Evolutionary conservation across 306 rosid species (phyloP).

Genomic region (Corylus americana): DNA sequence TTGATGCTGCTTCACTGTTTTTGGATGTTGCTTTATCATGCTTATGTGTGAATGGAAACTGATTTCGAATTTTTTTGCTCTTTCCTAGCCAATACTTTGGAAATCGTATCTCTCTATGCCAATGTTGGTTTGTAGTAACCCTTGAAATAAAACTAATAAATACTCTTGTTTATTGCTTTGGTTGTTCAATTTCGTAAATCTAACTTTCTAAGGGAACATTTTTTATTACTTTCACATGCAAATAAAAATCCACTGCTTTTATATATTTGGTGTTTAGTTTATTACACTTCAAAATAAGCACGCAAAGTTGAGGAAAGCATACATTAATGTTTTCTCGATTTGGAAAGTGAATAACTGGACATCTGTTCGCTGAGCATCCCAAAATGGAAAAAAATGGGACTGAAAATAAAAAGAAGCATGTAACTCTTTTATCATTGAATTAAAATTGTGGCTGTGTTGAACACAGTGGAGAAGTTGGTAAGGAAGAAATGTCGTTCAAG

Average conservation of each 20-base stretch:
- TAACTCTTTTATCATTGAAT: too few species aligned
- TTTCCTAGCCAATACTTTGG: neutral
- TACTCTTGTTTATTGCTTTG: too few species aligned
- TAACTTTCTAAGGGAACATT: neutral
- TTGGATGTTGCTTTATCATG: neutral
- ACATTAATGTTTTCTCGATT: neutral
- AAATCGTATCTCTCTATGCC: neutral
- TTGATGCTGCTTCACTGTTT: slow-evolving; percentile 8
- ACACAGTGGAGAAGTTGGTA: too few species aligned
- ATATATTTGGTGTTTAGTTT: neutral
- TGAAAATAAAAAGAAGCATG: too few species aligned
- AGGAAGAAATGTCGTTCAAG: too few species aligned
- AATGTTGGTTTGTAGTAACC: neutral
- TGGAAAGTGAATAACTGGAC: neutral
- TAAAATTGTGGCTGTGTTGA: too few species aligned
- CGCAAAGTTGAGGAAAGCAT: neutral
- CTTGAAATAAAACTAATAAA: neutral
- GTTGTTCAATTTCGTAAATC: neutral
- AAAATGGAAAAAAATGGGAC: neutral
- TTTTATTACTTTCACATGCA: neutral
- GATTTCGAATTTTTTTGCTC: slow-evolving; percentile 1
- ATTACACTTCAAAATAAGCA: neutral
- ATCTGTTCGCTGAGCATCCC: neutral
- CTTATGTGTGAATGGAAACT: too few species aligned
- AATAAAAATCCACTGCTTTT: neutral